Conservation (phyloP, 163 green algal species). For the Chlamydomonas reinhardtii region DNA sequence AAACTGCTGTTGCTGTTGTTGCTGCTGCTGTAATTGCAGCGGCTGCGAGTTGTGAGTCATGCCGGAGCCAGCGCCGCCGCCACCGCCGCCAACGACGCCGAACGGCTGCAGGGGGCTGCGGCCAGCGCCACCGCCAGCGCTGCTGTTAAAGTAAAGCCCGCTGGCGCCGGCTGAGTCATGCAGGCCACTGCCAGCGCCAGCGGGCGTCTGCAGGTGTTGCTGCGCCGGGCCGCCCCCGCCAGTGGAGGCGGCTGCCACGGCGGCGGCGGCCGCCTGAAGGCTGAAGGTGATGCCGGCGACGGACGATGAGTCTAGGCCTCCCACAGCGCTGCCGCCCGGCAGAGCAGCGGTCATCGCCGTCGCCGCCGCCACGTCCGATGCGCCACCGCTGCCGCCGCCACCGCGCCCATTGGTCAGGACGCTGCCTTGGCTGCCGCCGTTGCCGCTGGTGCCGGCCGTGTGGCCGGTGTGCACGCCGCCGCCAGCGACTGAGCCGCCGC, state of each 20-base stretch:
- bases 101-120: too few relatives aligned
- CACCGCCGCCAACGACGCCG: neutral
- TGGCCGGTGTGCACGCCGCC: neutral
- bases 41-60: neutral
- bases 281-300: slow-evolving; percentile 30
- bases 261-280: slow-evolving; percentile 29
- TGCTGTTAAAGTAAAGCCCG: neutral
- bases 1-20: neutral
- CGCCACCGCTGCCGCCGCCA: neutral
- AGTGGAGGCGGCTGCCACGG: neutral
- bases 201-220: neutral
- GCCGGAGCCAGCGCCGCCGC: neutral
- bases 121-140: too few relatives aligned
- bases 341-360: neutral
- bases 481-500: neutral
- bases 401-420: neutral
- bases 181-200: neutral
- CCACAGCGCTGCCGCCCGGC: too few relatives aligned
- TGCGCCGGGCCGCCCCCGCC: neutral
- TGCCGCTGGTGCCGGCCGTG: neutral
- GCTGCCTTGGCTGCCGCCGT: neutral
- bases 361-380: neutral
- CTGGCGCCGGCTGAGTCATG: too few relatives aligned
- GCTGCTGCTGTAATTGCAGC: neutral
- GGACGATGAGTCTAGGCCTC: neutral